phyloP scores from a whole-genome alignment of 2,329 filamentous ascomycete species.

The Arthrobotrys megalospora region DNA sequence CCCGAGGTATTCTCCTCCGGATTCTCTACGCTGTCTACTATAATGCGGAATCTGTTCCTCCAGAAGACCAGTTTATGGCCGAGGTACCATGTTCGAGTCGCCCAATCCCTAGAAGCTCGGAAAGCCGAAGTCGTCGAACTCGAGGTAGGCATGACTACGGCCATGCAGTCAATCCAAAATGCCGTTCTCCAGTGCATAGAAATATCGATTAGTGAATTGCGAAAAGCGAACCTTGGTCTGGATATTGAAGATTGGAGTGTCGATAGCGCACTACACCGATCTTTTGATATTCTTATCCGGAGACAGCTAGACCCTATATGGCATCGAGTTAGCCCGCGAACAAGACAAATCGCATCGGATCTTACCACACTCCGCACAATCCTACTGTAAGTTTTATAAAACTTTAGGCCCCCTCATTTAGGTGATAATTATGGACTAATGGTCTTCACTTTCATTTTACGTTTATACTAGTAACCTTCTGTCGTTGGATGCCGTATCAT shows the following conservation, averaged over 20 bases:
- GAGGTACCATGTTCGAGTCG: slow-evolving; percentile 91
- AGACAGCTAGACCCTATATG: slow-evolving; percentile 95
- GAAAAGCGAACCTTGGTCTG: slow-evolving; percentile 81
- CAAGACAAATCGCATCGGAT: slow-evolving; percentile 92
- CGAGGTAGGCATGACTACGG: slow-evolving; percentile 94
- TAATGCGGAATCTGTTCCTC: slow-evolving; percentile 93
- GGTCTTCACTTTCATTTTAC: neutral
- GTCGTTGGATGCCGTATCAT: slow-evolving; percentile 89
- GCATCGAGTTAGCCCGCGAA: slow-evolving; percentile 96
- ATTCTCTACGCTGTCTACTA: slow-evolving; percentile 87
- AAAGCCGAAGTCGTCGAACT: slow-evolving; percentile 98
- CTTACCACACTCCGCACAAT: slow-evolving; percentile 85
- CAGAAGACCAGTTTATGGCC: slow-evolving; percentile 92
- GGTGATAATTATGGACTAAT: neutral
- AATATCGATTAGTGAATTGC: slow-evolving; percentile 91
- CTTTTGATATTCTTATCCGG: slow-evolving; percentile 89
- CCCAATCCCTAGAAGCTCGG: slow-evolving; percentile 88
- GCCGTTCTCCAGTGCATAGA: slow-evolving; percentile 97
- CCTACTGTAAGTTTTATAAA: slow-evolving; percentile 74
- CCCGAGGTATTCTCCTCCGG: slow-evolving; percentile 91
- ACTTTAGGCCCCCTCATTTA: neutral
- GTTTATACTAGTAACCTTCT: slow-evolving; percentile 74
- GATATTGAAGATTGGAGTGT: slow-evolving; percentile 98
- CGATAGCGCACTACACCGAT: slow-evolving; percentile 90
- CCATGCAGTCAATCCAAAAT: slow-evolving; percentile 93